Evolutionary conservation across 2,329 filamentous ascomycete genomes (phyloP), one percentile per base, ranked within the genome.

Genomic region (Cordyceps farinosa): DNA sequence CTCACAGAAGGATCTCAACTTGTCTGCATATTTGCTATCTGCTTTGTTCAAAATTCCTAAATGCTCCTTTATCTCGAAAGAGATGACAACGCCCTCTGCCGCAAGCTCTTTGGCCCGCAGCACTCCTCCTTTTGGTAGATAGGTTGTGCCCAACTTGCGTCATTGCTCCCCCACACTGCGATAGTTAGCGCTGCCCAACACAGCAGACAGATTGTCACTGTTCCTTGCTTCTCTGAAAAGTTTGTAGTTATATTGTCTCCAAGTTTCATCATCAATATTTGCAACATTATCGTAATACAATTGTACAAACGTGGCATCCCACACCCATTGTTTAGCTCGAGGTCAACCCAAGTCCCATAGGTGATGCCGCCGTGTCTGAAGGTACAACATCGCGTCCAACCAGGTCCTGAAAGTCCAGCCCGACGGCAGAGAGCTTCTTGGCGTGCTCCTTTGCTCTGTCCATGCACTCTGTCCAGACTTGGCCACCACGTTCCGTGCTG

Each of bases 341-440:
- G 29, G 38, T 50, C 63, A 80, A 66, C 5, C 79, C 79, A 57
- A 83, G 72, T 1, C 81, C 81, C 22, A 80, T 74, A 3, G 78
- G 75, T 11, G 48, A 32, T 17, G 38, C 66, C 15, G 69, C 68
- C 53, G 69, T 67, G 53, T 71, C 71, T 51, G 76, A 71, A 51
- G 32, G 27, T 32, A 32, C 51, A 5, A 81, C 69, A 45, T 83
- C 86, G 67, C 82, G 82, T 17, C 90, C 91, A 15, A 97, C 87
- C 62, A 98, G 76, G 68, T 91, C 91, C 62, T 84, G 86, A 73
- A 99, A 98, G 75, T 99, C 94, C 38, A 99, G 78, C 0, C 93
- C 93, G 29, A 97, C 93, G 65, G 96, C 91, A 6, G 85, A 84
- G 64, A 99, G 79, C 80, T 95, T 87, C 64, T 81, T 82, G 0